phyloP scores from a whole-genome alignment of 129 eudicot genomes.

The Flaveria brownii region DNA sequence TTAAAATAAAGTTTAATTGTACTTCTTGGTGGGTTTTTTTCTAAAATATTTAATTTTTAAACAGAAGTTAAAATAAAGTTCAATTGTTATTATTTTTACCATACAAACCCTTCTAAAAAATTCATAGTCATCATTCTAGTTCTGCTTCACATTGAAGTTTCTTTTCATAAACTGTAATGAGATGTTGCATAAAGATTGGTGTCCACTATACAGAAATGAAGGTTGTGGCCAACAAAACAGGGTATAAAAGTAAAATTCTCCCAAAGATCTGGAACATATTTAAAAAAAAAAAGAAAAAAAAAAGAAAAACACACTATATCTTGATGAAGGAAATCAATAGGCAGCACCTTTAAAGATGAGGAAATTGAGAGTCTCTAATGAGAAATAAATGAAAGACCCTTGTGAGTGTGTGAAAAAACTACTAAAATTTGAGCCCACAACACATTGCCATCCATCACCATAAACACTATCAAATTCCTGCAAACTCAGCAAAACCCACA shows the following conservation, averaged over 20 bases:
- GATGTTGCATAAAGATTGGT: conserved; percentile 12
- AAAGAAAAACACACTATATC: neutral
- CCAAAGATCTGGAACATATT: conserved; percentile 1
- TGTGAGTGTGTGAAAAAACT: conserved; percentile 56
- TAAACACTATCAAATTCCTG: conserved; percentile 60
- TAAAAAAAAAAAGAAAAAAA: neutral
- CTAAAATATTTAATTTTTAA: too few species aligned
- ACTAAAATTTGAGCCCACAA: conserved; percentile 60
- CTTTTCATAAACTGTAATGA: conserved; percentile 12
- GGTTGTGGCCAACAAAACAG: conserved; percentile 6
- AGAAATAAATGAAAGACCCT: conserved; percentile 59
- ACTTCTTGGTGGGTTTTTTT: too few species aligned
- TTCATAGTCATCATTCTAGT: neutral
- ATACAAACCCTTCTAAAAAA: neutral
- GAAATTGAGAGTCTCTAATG: conserved; percentile 51
- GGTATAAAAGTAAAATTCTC: conserved; percentile 3
- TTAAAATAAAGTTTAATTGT: too few species aligned
- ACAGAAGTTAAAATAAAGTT: too few species aligned
- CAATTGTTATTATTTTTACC: too few species aligned
- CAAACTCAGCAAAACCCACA: conserved; percentile 12
- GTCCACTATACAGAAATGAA: neutral
- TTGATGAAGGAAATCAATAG: conserved; percentile 25
- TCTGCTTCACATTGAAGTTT: neutral
- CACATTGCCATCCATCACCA: conserved; percentile 67
- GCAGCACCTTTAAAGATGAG: conserved; percentile 58